Evolutionary conservation across 352 stramenopile genomes (phyloP), one percentile per base, ranked within the genome.

Genomic region (Albugo candida): DNA sequence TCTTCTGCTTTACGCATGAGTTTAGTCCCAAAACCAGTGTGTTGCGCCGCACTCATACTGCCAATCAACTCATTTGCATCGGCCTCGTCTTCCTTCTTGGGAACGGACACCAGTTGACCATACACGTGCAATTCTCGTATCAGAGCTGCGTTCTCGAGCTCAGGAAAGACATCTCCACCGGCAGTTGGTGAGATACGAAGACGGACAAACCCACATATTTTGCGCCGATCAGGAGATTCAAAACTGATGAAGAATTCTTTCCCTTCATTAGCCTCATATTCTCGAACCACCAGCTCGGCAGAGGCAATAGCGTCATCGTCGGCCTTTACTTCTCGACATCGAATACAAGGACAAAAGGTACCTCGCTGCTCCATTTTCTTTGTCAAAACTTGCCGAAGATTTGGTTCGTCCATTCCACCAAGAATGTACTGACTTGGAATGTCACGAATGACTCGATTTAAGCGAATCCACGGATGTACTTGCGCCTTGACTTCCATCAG

Each of bases 361-460:
- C 80, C 78, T 41, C 62, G 48, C 34, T 67, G 60, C 13, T 71
- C 65, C 81, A 95, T 93, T n/a, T 64, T 65, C 45, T 81, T 80
- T 52, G 70, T 60, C 36, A 94, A 87, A 27, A 88, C 78, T 53
- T 96, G 84, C 12, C 84, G 81, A 54, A 95, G 48, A 59, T 95
- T 95, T 11, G 84, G 83, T 36, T 92, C 81, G 56, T 94, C 81
- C 65, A 93, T 85, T 31, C 86, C 86, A 46, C 84, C 86, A 18
- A 93, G 59, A 58, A 96, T 95, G 54, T 95, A 95, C 60, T 94
- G 78, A 50, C 81, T 93, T 18, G 86, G 86, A 55, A 96, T 95
- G 55, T 96, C 86, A 2, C 86, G 81, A 43, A 96, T 93, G 21
- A 96, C 81, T 21, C 86, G 82, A 59, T 96, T 95, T 12, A 95